Percentiles rank a stretch among this genome's conserved stretches.
Evolutionary conservation across 106 monocot genomes (phyloP).

Genomic region (Xerophyta viscosa): DNA sequence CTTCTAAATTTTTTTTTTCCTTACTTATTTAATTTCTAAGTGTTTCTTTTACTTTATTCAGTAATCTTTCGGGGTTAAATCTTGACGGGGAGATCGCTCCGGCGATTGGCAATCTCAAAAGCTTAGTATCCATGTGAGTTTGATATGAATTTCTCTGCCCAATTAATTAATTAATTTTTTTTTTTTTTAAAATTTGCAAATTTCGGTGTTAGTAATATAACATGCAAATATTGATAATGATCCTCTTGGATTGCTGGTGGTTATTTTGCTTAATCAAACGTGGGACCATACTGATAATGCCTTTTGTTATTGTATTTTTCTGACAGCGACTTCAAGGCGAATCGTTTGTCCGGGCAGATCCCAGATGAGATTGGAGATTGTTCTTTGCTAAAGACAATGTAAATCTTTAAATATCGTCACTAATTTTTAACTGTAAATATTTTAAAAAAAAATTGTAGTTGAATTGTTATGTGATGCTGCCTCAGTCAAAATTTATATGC

Average conservation of each 20-base stretch:
- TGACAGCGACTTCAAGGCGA: conserved; percentile 61
- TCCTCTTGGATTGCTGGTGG: no score
- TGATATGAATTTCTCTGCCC: neutral
- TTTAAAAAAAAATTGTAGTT: no score
- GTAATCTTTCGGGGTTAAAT: conserved; percentile 81
- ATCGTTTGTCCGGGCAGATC: conserved; percentile 74
- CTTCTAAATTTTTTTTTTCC: neutral
- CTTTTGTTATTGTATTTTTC: neutral
- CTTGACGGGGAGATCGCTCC: conserved; percentile 89
- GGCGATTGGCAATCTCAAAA: conserved; percentile 60
- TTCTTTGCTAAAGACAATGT: conserved; percentile 53
- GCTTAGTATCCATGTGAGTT: conserved; percentile 53
- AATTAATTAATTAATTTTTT: no score
- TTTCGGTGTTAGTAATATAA: no score
- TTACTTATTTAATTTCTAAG: neutral
- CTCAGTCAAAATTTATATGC: no score
- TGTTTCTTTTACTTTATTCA: conserved; percentile 17
- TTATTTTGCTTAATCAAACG: neutral
- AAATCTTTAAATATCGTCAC: no score
- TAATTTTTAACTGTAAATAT: no score
- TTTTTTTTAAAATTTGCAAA: no score
- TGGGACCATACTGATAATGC: conserved; percentile 1
- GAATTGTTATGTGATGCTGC: no score
- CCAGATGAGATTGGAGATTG: conserved; percentile 98
- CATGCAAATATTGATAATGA: no score